phyloP scores from a whole-genome alignment of 2,329 filamentous ascomycete genomes.

The Calonectria pseudoturangicola region DNA sequence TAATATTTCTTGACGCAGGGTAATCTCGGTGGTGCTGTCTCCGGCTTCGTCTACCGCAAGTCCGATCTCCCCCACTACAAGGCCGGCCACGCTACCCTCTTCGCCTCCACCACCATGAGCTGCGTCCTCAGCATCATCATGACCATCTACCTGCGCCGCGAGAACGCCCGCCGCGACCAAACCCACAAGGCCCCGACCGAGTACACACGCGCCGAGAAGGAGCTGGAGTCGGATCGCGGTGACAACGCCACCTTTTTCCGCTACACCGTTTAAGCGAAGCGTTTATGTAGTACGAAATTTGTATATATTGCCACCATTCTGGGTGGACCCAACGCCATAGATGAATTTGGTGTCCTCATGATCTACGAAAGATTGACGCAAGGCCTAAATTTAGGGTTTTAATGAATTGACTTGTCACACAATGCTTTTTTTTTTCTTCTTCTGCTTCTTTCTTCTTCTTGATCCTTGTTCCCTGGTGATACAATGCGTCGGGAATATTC shows the following conservation, averaged over 20 bases:
- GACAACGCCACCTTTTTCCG: constrained; percentile 75
- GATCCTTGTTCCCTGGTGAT: background rate
- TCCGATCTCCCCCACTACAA: constrained; percentile 72
- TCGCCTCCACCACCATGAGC: constrained; percentile 73
- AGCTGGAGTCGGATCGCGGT: constrained; percentile 71
- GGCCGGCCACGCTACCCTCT: constrained; percentile 75
- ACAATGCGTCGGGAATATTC: constrained; percentile 10
- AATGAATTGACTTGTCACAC: constrained; percentile 28
- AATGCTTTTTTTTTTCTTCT: background rate
- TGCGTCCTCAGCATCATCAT: constrained; percentile 71
- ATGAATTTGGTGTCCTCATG: constrained; percentile 13
- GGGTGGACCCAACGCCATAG: constrained; percentile 16
- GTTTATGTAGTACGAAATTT: constrained; percentile 42
- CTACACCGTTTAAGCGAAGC: constrained; percentile 67
- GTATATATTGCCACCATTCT: constrained; percentile 46
- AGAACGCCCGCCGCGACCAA: constrained; percentile 73
- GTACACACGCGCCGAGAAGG: constrained; percentile 73
- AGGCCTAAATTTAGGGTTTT: constrained; percentile 13
- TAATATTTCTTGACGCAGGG: constrained; percentile 50
- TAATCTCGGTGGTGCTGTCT: constrained; percentile 61
- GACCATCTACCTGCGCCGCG: constrained; percentile 73
- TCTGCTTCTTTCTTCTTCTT: background rate
- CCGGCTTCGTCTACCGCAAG: constrained; percentile 59
- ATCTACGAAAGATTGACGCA: constrained; percentile 30
- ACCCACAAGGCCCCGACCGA: constrained; percentile 67